These are phyloP conservation scores for Hydrangea macrophylla DNA, from an alignment of 148 eudicot species.

Conservation along the genomic window DNA sequence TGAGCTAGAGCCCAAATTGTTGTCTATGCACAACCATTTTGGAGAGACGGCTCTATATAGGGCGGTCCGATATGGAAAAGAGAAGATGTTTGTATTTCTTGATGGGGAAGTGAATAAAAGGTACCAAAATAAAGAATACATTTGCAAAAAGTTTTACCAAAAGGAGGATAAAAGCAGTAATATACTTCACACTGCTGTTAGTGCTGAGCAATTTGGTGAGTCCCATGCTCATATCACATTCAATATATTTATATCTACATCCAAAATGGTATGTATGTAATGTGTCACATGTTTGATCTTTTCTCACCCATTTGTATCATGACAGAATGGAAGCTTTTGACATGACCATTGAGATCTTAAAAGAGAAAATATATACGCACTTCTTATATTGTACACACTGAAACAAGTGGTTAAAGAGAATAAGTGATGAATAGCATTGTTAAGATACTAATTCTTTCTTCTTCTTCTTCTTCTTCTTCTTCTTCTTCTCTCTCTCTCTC, in stretches of 20 bases:
- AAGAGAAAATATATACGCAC: too few species aligned
- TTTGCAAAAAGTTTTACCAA: background rate
- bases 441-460: too few species aligned
- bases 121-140: background rate
- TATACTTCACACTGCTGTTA: constrained; percentile 7
- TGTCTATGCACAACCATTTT: background rate
- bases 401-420: too few species aligned
- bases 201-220: constrained; percentile 2
- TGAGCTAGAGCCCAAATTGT: background rate
- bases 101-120: background rate
- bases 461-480: too few species aligned
- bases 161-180: background rate
- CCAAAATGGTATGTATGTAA: too few species aligned
- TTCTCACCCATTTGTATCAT: too few species aligned
- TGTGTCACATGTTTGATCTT: too few species aligned
- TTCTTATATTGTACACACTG: too few species aligned
- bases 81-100: background rate
- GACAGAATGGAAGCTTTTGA: too few species aligned
- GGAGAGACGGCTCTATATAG: constrained; percentile 8
- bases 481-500: too few species aligned
- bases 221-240: background rate
- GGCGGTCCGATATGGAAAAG: constrained; percentile 1
- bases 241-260: background rate
- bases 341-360: too few species aligned
- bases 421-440: too few species aligned